A percentile compares a stretch with the other conserved stretches of the same genome.
Evolutionary conservation across 306 rosid genomes (phyloP).

Genomic region (Vigna unguiculata): DNA sequence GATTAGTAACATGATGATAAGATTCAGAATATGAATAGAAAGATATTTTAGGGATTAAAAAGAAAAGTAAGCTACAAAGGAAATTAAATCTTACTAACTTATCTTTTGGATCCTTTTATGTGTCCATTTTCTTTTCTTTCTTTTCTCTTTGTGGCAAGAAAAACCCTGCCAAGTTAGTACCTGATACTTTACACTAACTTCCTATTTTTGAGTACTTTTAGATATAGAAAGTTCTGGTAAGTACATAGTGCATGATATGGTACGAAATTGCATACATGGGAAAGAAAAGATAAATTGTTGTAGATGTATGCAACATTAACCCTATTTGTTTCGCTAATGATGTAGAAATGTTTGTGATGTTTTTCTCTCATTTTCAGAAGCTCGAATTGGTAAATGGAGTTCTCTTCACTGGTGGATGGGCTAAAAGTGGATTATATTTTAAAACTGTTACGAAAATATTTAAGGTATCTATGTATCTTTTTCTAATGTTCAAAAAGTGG

Average conservation of each 20-base stretch:
- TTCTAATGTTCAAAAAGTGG: not conserved
- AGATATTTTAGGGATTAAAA: constrained; percentile 3
- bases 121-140: too few species aligned
- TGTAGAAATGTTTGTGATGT: constrained; percentile 20
- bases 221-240: too few species aligned
- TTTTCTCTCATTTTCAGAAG: constrained; percentile 65
- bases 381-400: constrained; percentile 87
- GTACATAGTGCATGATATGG: too few species aligned
- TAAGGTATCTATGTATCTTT: constrained; percentile 54
- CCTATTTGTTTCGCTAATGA: not conserved
- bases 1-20: not conserved
- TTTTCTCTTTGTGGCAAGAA: too few species aligned
- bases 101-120: not conserved
- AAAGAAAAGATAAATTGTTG: not conserved
- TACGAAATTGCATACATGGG: not conserved
- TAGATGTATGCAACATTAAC: not conserved
- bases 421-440: constrained; percentile 70
- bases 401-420: constrained; percentile 94
- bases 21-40: not conserved
- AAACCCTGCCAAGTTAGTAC: not conserved
- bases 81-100: too few species aligned
- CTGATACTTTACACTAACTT: not conserved
- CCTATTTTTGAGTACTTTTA: not conserved
- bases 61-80: not conserved
- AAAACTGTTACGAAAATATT: constrained; percentile 61